Evolutionary conservation across 768 basidiomycete genomes (phyloP).

Genomic region (Pleurotus pulmonarius): DNA sequence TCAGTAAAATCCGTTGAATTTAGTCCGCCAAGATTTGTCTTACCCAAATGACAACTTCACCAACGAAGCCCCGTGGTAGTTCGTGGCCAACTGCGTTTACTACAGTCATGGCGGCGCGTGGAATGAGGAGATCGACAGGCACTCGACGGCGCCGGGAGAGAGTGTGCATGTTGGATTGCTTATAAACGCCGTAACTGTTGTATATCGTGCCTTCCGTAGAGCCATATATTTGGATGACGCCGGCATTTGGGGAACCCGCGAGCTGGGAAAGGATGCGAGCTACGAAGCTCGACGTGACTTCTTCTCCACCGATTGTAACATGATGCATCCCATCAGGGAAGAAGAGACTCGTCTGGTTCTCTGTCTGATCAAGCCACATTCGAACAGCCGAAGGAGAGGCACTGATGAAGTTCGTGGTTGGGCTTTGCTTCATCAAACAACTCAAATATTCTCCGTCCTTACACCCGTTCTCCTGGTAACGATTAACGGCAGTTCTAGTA

Average conservation of each 20-base stretch:
- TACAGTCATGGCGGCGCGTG: conserved; percentile 4
- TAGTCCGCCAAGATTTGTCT: background rate
- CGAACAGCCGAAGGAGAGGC: background rate
- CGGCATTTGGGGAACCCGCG: background rate
- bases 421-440: background rate
- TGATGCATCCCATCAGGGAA: conserved; percentile 5
- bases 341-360: background rate
- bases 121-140: background rate
- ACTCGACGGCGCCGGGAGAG: background rate
- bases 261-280: background rate
- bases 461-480: background rate
- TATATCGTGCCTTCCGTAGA: background rate
- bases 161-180: background rate
- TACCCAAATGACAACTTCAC: conserved; percentile 9
- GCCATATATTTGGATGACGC: background rate
- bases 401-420: background rate
- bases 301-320: conserved; percentile 1
- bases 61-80: conserved; percentile 8
- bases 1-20: background rate
- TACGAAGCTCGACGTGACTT: background rate
- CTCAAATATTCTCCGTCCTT: background rate
- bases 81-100: conserved; percentile 7
- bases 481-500: background rate
- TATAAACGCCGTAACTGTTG: background rate
- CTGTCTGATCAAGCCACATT: conserved; percentile 8